Evolutionary conservation across 2,329 filamentous ascomycete species (phyloP), one percentile per base, ranked within the genome.

Genomic region (Colletotrichum tropicicola): DNA sequence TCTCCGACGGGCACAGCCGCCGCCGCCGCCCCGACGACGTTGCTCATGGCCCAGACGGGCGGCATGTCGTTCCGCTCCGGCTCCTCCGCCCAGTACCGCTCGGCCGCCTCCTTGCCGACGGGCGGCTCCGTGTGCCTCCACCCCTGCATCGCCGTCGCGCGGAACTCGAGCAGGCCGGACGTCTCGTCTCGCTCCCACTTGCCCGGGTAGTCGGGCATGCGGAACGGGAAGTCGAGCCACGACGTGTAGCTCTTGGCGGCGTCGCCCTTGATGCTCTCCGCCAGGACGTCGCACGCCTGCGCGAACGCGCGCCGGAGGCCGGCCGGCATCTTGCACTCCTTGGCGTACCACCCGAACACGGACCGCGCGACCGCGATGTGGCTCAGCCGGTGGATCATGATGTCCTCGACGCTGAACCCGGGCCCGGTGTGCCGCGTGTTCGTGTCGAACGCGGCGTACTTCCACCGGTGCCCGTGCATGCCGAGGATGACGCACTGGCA

Each of bases 181-280:
- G 21, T 12, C 13, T 9, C 27, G 6, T 35, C 9, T 8, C 32
- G 25, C n/a, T 45, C 32, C 17, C 37, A 44, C 1, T 4, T 19
- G 12, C 53, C 62, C 0, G 60, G 28, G 1, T 66, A 68, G 3
- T 41, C 23, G 1, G 65, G 65, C 45, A 68, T 19, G 8, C 35
- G 19, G 17, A 63, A 63, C 17, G 25, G 13, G 10, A 66, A 54
- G 19, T 55, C 47, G 3, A 66, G 53, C 66, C 66, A 68, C 1
- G 43, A 43, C 27, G 5, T n/a, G 44, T 35, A 61, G 4, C 15
- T 21, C 8, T 28, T 17, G 1, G 7, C 5, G 1, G 8, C 5
- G 23, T 53, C 47, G 15, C 23, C 39, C 12, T 54, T 21, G 30
- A 65, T 25, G 23, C 49, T 45, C 4, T 28, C 21, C 7, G 23